Conservation (phyloP, 2,329 filamentous ascomycete species). For the Aspergillus quadricinctus region DNA sequence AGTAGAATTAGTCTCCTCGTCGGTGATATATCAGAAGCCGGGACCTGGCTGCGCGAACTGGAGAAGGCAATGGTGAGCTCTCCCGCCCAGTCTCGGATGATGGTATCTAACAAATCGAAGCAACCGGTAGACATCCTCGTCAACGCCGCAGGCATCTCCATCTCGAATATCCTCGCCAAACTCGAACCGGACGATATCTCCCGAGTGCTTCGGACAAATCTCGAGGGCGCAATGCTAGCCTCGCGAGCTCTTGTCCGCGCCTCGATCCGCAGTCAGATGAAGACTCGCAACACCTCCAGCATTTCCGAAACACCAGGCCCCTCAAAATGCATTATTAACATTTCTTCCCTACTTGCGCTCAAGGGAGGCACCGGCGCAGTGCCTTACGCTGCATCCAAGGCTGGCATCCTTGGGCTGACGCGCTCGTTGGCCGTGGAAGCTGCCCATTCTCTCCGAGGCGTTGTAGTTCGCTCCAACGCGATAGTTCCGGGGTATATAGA, state of each 20-base stretch:
- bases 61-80: conserved; percentile 37
- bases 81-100: background rate
- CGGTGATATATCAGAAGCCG: conserved; percentile 35
- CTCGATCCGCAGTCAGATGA: conserved; percentile 28
- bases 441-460: conserved; percentile 54
- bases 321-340: conserved; percentile 74
- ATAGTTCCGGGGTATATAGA: conserved; percentile 79
- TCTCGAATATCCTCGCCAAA: conserved; percentile 59
- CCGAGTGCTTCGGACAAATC: conserved; percentile 63
- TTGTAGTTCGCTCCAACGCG: conserved; percentile 68
- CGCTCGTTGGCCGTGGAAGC: conserved; percentile 33
- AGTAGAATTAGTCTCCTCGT: conserved; percentile 27
- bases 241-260: conserved; percentile 36
- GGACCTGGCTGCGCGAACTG: conserved; percentile 31
- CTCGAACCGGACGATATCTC: conserved; percentile 51
- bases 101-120: conserved; percentile 5
- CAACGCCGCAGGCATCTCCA: conserved; percentile 73
- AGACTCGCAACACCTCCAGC: conserved; percentile 11
- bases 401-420: conserved; percentile 64
- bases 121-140: conserved; percentile 58
- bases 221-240: conserved; percentile 46
- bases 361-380: conserved; percentile 67
- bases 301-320: conserved; percentile 38
- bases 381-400: conserved; percentile 75
- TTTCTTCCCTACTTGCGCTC: conserved; percentile 69